A percentile compares a stretch with the other conserved stretches of the same genome.
phyloP scores from a whole-genome alignment of 345 rosid species.

The Rubroshorea leprosula region DNA sequence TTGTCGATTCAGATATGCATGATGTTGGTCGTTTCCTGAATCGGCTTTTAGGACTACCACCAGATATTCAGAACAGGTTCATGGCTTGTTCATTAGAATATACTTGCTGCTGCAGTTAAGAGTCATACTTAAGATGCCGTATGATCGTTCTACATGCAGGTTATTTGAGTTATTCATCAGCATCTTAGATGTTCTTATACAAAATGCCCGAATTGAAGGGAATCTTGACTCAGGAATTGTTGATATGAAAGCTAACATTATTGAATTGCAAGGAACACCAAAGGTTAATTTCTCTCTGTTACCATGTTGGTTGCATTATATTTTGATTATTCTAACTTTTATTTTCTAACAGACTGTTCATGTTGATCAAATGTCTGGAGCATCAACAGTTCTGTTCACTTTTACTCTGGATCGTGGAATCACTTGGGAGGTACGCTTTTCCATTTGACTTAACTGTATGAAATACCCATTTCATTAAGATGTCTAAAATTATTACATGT shows the following conservation, averaged over 20 bases:
- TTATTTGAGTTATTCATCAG: conserved; percentile 84
- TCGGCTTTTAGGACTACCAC: conserved; percentile 91
- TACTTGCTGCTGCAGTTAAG: conserved; percentile 7
- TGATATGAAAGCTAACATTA: conserved; percentile 84
- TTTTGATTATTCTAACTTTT: conserved; percentile 21
- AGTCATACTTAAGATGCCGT: conserved; percentile 17
- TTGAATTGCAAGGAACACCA: conserved; percentile 76
- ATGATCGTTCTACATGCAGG: conserved; percentile 41
- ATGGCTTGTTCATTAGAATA: conserved; percentile 17
- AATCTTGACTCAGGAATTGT: conserved; percentile 92
- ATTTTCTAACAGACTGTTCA: conserved; percentile 68
- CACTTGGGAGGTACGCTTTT: conserved; percentile 74
- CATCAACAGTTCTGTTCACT: conserved; percentile 81
- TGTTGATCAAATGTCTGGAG: conserved; percentile 95
- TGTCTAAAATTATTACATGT: conserved; percentile 2
- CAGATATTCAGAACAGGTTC: conserved; percentile 94
- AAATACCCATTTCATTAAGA: conserved; percentile 10
- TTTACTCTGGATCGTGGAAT: conserved; percentile 90
- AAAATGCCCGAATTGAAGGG: conserved; percentile 94
- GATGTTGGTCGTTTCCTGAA: conserved; percentile 94
- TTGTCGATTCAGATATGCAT: conserved; percentile 97
- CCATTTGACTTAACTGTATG: conserved; percentile 4
- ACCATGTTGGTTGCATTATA: conserved; percentile 15
- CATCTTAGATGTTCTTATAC: conserved; percentile 82
- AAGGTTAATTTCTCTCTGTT: conserved; percentile 52